These are phyloP conservation scores for Eucalyptus pauciflora DNA, from an alignment of 345 rosid species.

Conservation along the genomic window DNA sequence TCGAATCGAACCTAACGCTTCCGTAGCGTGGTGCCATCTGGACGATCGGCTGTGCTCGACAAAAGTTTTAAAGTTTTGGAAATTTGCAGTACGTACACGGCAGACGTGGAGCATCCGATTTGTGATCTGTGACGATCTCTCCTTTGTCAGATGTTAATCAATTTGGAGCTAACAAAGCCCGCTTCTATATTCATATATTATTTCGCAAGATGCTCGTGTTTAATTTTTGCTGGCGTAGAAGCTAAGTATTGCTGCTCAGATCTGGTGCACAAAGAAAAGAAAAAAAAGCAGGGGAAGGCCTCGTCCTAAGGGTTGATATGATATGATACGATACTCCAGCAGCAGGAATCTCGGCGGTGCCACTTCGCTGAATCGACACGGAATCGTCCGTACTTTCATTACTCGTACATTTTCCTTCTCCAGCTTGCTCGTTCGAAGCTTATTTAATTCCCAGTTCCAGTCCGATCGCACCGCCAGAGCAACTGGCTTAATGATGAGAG, in stretches of 20 bases:
- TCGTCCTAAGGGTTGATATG: background rate
- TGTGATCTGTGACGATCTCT: background rate
- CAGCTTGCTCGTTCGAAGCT: background rate
- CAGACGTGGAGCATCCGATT: background rate
- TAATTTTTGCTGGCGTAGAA: background rate
- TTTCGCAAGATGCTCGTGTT: background rate
- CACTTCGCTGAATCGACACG: background rate
- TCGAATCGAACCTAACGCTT: background rate
- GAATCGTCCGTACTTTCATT: background rate
- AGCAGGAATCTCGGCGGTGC: background rate
- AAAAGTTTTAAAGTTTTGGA: background rate
- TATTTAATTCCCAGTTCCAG: background rate
- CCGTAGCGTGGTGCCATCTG: background rate
- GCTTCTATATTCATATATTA: background rate
- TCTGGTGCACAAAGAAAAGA: background rate
- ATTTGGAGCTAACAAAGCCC: background rate
- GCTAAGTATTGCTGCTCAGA: background rate
- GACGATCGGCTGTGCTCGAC: background rate
- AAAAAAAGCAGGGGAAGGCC: background rate
- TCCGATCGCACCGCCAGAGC: background rate
- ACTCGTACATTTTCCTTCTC: background rate
- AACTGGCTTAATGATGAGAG: background rate
- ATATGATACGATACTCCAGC: background rate
- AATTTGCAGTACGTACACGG: background rate
- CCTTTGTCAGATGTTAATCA: background rate